Evolutionary conservation across 257 asterid genomes (phyloP).

Genomic region (Solanum etuberosum): DNA sequence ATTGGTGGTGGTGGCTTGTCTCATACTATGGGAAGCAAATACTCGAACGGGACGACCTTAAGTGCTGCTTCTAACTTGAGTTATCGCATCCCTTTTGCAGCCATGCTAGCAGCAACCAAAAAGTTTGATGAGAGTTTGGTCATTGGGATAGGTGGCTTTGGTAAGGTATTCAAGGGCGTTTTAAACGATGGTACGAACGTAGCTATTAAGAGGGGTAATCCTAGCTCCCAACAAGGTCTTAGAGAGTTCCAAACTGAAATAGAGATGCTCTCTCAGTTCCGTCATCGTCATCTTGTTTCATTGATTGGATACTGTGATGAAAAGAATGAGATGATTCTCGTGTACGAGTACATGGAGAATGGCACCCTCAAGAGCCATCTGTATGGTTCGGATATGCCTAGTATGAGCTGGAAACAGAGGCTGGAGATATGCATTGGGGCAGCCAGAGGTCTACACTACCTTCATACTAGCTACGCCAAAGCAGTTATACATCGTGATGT

Average conservation of each 20-base stretch:
- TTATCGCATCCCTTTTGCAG: slow-evolving; percentile 39
- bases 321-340: slow-evolving; percentile 47
- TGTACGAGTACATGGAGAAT: slow-evolving; percentile 55
- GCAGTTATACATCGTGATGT: slow-evolving; percentile 53
- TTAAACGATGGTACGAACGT: slow-evolving; percentile 26
- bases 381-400: slow-evolving; percentile 32
- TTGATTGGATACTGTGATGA: slow-evolving; percentile 21
- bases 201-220: slow-evolving; percentile 48
- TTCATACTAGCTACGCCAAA: slow-evolving; percentile 38
- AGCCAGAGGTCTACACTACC: slow-evolving; percentile 52
- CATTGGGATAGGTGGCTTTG: slow-evolving; percentile 47
- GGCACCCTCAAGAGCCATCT: slow-evolving; percentile 45
- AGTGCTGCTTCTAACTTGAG: slow-evolving; percentile 1
- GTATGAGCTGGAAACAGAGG: slow-evolving; percentile 48
- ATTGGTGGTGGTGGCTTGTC: background rate
- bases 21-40: background rate
- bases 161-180: slow-evolving; percentile 41
- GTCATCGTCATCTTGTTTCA: slow-evolving; percentile 43
- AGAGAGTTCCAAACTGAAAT: slow-evolving; percentile 45
- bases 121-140: slow-evolving; percentile 39
- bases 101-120: slow-evolving; percentile 44
- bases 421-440: slow-evolving; percentile 55
- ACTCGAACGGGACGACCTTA: background rate
- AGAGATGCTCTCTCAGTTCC: slow-evolving; percentile 43
- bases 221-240: slow-evolving; percentile 38